These are phyloP conservation scores for Cicer judaicum DNA, from an alignment of 306 rosid species.

Conservation along the genomic window DNA sequence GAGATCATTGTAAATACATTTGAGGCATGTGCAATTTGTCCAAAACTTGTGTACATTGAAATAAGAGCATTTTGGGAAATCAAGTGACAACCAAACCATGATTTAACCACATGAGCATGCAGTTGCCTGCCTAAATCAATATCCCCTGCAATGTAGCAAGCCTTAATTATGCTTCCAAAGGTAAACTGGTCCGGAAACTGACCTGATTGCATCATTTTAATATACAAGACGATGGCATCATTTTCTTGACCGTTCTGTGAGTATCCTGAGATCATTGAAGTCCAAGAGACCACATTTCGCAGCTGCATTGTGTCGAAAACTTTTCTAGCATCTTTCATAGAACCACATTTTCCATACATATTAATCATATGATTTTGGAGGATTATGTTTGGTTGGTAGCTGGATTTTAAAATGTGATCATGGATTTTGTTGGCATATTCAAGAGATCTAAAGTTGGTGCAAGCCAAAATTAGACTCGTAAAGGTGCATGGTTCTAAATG, in stretches of 20 bases:
- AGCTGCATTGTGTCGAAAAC: slow-evolving; percentile 69
- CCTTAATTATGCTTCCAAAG: slow-evolving; percentile 73
- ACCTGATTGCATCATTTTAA: slow-evolving; percentile 64
- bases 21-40: slow-evolving; percentile 59
- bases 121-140: slow-evolving; percentile 61
- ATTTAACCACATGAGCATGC: slow-evolving; percentile 68
- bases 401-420: slow-evolving; percentile 52
- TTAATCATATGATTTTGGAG: slow-evolving; percentile 71
- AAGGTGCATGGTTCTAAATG: slow-evolving; percentile 56
- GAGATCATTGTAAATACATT: slow-evolving; percentile 58
- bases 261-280: slow-evolving; percentile 74
- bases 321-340: slow-evolving; percentile 66
- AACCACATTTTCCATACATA: slow-evolving; percentile 84
- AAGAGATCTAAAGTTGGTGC: slow-evolving; percentile 67
- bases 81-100: slow-evolving; percentile 56
- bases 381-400: slow-evolving; percentile 51
- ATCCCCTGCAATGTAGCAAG: slow-evolving; percentile 61
- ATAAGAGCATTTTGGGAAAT: slow-evolving; percentile 78
- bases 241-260: slow-evolving; percentile 59
- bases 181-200: slow-evolving; percentile 68
- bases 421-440: slow-evolving; percentile 65
- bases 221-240: slow-evolving; percentile 62
- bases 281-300: slow-evolving; percentile 78
- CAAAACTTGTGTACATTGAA: slow-evolving; percentile 71
- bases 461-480: slow-evolving; percentile 61